Evolutionary conservation across 164 flowering plant genomes (phyloP).

Genomic region (Chimonanthus salicifolius): DNA sequence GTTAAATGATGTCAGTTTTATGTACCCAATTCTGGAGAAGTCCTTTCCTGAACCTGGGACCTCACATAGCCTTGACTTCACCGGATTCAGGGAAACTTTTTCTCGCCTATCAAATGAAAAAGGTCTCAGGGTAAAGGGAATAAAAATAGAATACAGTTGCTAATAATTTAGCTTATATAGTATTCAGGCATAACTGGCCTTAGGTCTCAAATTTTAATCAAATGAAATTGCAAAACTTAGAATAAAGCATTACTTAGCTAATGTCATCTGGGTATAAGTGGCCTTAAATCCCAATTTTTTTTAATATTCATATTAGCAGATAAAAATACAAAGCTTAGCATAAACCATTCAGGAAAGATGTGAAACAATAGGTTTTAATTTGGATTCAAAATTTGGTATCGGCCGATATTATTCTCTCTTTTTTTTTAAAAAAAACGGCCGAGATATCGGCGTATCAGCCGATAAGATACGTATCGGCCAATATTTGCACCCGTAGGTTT

Average conservation of each 20-base stretch:
- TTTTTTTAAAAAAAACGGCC: too few relatives aligned
- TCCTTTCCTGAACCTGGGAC: conserved; percentile 55
- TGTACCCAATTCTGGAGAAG: conserved; percentile 73
- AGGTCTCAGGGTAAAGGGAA: neutral
- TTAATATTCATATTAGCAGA: too few relatives aligned
- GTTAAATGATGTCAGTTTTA: conserved; percentile 81
- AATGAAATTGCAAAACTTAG: too few relatives aligned
- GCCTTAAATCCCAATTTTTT: too few relatives aligned
- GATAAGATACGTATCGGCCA: too few relatives aligned
- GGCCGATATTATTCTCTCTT: too few relatives aligned
- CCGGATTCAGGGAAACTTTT: conserved; percentile 79
- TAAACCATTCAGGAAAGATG: neutral
- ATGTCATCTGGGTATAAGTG: too few relatives aligned
- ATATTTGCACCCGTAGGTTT: too few relatives aligned
- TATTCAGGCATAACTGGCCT: neutral
- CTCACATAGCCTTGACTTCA: conserved; percentile 76
- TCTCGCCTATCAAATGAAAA: conserved; percentile 56
- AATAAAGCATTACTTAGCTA: too few relatives aligned
- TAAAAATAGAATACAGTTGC: neutral
- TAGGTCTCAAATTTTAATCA: neutral
- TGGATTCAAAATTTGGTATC: too few relatives aligned
- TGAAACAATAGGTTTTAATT: too few relatives aligned
- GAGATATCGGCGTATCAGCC: too few relatives aligned
- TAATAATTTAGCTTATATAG: conserved; percentile 3
- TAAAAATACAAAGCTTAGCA: neutral